Percentiles rank a stretch among this genome's conserved stretches.
Evolutionary conservation across 2,329 filamentous ascomycete species (phyloP).

Genomic region (Talaromyces sp.): DNA sequence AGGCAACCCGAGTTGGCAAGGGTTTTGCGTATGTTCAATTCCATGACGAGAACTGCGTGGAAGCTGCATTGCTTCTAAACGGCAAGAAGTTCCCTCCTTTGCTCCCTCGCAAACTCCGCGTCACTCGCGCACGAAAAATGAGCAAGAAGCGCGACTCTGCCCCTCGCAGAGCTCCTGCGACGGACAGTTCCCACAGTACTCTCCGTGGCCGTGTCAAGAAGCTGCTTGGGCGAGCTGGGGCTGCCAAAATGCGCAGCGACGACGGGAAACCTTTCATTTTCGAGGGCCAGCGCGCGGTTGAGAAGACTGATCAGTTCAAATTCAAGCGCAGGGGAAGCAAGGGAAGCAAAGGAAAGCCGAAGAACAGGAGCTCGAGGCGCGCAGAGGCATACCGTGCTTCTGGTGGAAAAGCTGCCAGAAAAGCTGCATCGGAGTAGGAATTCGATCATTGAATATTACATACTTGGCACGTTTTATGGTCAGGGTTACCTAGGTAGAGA

Average conservation of each 20-base stretch:
- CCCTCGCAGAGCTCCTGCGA: slow-evolving; percentile 21
- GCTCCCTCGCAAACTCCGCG: slow-evolving; percentile 82
- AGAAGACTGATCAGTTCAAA: slow-evolving; percentile 30
- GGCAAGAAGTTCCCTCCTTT: slow-evolving; percentile 92
- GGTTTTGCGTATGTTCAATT: slow-evolving; percentile 98
- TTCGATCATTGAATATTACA: not conserved
- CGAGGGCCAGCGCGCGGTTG: slow-evolving; percentile 43
- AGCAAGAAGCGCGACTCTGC: slow-evolving; percentile 40
- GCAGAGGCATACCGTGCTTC: slow-evolving; percentile 43
- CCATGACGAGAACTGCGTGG: slow-evolving; percentile 80
- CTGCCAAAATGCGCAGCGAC: slow-evolving; percentile 34
- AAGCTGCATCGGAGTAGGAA: not conserved
- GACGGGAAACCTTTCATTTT: slow-evolving; percentile 40
- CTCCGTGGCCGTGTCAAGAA: slow-evolving; percentile 40
- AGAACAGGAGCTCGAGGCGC: slow-evolving; percentile 41
- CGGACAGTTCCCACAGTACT: slow-evolving; percentile 31
- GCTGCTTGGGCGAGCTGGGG: slow-evolving; percentile 39
- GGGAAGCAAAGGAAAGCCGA: slow-evolving; percentile 38
- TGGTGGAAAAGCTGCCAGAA: slow-evolving; percentile 21
- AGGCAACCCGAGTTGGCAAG: slow-evolving; percentile 88
- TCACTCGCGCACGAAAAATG: slow-evolving; percentile 76
- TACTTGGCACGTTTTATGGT: not conserved
- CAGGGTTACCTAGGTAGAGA: not conserved
- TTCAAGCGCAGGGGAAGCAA: slow-evolving; percentile 40
- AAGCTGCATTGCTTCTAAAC: slow-evolving; percentile 82